These are phyloP conservation scores for Prasinococcaceae sp. DNA, from an alignment of 139 green algal species.

Conservation along the genomic window DNA sequence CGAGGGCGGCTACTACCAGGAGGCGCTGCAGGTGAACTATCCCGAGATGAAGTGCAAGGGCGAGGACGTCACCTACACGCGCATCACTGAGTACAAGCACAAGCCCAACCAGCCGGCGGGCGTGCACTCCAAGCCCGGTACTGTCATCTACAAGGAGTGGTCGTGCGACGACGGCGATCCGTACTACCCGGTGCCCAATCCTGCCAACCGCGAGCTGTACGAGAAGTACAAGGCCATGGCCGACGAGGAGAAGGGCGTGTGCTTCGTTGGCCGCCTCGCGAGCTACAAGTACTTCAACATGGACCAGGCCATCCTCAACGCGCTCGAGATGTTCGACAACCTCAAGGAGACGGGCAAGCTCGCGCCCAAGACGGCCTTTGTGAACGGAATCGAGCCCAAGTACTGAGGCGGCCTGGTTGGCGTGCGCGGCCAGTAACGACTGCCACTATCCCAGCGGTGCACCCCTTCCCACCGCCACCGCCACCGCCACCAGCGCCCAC, in stretches of 20 bases:
- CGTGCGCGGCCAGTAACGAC: too few species aligned
- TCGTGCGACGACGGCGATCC: slow-evolving; percentile 14
- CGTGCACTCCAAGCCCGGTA: not conserved
- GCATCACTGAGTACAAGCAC: slow-evolving; percentile 27
- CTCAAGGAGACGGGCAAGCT: slow-evolving; percentile 12
- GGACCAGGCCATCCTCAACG: slow-evolving; percentile 25
- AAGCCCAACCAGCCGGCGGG: slow-evolving; percentile 19
- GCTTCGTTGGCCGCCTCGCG: slow-evolving; percentile 20
- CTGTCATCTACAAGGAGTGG: slow-evolving; percentile 19
- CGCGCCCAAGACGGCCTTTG: not conserved
- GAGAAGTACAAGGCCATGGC: slow-evolving; percentile 21
- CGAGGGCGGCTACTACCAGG: slow-evolving; percentile 16
- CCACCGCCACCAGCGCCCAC: too few species aligned
- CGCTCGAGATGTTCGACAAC: slow-evolving; percentile 22
- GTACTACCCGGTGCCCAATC: slow-evolving; percentile 24
- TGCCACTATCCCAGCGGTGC: too few species aligned
- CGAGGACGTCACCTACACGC: slow-evolving; percentile 14
- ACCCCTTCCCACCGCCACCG: too few species aligned
- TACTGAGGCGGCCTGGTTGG: too few species aligned
- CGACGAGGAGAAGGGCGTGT: slow-evolving; percentile 11
- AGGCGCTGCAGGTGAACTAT: slow-evolving; percentile 14
- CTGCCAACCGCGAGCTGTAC: slow-evolving; percentile 16
- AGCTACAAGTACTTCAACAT: slow-evolving; percentile 32
- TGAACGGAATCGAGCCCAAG: too few species aligned
- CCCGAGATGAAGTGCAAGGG: too few species aligned